These are phyloP conservation scores for Mortierella sp. DNA, from an alignment of 371 early-diverging fungal genomes.

Conservation along the genomic window DNA sequence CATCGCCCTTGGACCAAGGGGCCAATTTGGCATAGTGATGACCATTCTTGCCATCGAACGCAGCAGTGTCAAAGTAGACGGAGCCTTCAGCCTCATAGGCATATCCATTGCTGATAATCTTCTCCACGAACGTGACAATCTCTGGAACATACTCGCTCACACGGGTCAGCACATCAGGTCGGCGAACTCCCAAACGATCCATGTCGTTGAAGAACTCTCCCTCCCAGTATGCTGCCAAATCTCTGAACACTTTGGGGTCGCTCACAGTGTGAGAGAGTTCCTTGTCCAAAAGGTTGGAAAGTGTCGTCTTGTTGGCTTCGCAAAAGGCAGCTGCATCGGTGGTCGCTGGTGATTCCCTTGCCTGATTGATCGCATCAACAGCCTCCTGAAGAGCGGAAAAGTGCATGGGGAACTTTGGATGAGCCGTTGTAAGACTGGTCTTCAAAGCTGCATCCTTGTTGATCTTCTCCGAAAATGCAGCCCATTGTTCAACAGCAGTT, in stretches of 20 bases:
- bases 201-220: conserved; percentile 97
- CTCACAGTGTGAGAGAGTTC: conserved; percentile 69
- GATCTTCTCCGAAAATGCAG: conserved; percentile 63
- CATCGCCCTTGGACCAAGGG: conserved; percentile 89
- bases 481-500: conserved; percentile 61
- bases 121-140: conserved; percentile 91
- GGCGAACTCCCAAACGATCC: conserved; percentile 90
- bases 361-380: conserved; percentile 60
- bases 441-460: conserved; percentile 62
- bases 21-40: conserved; percentile 95
- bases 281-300: conserved; percentile 47
- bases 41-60: conserved; percentile 85
- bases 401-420: conserved; percentile 83
- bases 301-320: conserved; percentile 56
- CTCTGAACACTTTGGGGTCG: conserved; percentile 90
- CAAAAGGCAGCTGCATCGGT: conserved; percentile 52
- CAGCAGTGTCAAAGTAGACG: conserved; percentile 97
- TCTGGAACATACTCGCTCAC: conserved; percentile 99
- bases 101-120: conserved; percentile 94
- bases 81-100: conserved; percentile 96
- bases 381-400: conserved; percentile 65
- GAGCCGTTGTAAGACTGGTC: conserved; percentile 53
- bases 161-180: conserved; percentile 95
- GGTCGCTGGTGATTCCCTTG: conserved; percentile 53
- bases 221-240: conserved; percentile 96